phyloP scores from a whole-genome alignment of 1,139 yeast species.

The Kurtzmaniella quercitrusa region DNA sequence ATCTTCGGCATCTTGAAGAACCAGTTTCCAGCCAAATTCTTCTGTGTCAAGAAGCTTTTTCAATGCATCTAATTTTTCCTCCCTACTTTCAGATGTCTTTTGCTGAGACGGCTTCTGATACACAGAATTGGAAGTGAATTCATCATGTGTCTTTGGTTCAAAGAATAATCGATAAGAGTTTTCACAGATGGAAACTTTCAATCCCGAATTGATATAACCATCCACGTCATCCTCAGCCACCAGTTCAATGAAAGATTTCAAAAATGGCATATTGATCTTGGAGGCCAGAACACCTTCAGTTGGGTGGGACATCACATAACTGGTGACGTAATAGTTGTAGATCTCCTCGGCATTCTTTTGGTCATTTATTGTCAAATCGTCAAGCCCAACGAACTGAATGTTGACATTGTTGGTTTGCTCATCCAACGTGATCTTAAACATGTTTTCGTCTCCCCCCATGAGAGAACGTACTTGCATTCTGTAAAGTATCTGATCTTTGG shows the following conservation, averaged over 20 bases:
- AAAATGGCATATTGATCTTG: slow-evolving; percentile 67
- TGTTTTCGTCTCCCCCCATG: slow-evolving; percentile 81
- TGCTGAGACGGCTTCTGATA: slow-evolving; percentile 32
- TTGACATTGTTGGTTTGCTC: slow-evolving; percentile 50
- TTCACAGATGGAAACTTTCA: slow-evolving; percentile 76
- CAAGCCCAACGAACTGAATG: slow-evolving; percentile 81
- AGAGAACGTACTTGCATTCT: slow-evolving; percentile 82
- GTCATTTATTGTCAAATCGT: slow-evolving; percentile 81
- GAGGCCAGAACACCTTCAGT: slow-evolving; percentile 96
- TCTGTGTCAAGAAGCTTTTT: slow-evolving; percentile 28
- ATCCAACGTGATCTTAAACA: slow-evolving; percentile 81
- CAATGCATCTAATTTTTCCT: slow-evolving; percentile 12
- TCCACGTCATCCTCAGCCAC: slow-evolving; percentile 59
- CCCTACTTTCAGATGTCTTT: slow-evolving; percentile 21
- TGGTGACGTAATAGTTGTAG: slow-evolving; percentile 91
- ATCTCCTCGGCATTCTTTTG: slow-evolving; percentile 70
- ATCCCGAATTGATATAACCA: slow-evolving; percentile 65
- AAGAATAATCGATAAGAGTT: slow-evolving; percentile 79
- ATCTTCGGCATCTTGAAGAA: slow-evolving; percentile 23
- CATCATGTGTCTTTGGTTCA: slow-evolving; percentile 79
- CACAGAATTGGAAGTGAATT: slow-evolving; percentile 58
- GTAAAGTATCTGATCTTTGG: slow-evolving; percentile 84
- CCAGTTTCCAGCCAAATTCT: slow-evolving; percentile 36
- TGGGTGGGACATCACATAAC: slow-evolving; percentile 91
- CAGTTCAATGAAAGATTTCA: slow-evolving; percentile 55